Conservation (phyloP, 768 basidiomycete genomes). For the Clavaria fumosa region DNA sequence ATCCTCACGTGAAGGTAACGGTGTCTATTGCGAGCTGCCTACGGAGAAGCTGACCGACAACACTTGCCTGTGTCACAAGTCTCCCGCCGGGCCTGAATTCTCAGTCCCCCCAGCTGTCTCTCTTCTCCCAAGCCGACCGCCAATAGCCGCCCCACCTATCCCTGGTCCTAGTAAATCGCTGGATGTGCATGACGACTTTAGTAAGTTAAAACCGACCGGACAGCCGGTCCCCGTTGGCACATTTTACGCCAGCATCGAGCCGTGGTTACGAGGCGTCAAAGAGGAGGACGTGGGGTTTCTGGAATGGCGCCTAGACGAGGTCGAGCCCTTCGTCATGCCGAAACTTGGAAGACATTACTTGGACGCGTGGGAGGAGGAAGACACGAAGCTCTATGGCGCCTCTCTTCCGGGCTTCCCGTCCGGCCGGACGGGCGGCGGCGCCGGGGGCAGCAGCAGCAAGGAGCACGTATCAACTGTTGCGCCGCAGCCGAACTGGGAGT, state of each 20-base stretch:
- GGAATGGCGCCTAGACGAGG: constrained; percentile 79
- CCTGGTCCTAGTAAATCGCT: constrained; percentile 75
- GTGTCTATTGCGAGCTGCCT: not conserved
- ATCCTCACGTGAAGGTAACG: constrained; percentile 36
- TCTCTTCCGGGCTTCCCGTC: constrained; percentile 9
- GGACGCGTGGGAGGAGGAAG: constrained; percentile 90
- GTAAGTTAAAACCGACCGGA: constrained; percentile 62
- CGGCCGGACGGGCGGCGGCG: constrained; percentile 13
- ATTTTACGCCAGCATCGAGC: constrained; percentile 81
- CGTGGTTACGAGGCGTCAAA: constrained; percentile 75
- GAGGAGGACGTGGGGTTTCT: constrained; percentile 96
- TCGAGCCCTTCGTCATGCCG: constrained; percentile 77
- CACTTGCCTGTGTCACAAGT: constrained; percentile 14
- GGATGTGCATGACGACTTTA: constrained; percentile 83
- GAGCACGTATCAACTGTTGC: constrained; percentile 27
- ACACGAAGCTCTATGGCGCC: constrained; percentile 36
- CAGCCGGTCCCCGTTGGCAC: constrained; percentile 56
- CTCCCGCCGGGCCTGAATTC: constrained; percentile 41
- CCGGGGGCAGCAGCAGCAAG: constrained; percentile 18
- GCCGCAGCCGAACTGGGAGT: constrained; percentile 65
- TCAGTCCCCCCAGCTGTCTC: constrained; percentile 32
- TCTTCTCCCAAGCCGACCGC: constrained; percentile 46
- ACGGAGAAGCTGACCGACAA: too few species aligned
- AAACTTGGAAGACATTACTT: constrained; percentile 76
- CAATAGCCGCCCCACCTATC: constrained; percentile 43